Conservation (phyloP, 2,329 filamentous ascomycete species). For the Calonectria multiphialidica region DNA sequence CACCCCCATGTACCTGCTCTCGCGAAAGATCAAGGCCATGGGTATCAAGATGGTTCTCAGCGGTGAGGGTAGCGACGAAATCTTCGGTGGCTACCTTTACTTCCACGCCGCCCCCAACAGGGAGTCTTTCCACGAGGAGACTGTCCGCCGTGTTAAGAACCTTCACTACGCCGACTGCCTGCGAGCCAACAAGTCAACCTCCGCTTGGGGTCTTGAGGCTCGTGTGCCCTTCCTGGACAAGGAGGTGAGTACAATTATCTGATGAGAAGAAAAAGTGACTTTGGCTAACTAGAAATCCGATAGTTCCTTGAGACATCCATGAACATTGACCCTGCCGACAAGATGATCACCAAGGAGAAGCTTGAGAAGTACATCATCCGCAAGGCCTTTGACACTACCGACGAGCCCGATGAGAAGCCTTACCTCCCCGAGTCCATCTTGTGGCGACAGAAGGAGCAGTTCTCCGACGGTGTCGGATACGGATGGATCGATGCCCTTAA, state of each 20-base stretch:
- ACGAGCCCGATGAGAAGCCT: constrained; percentile 82
- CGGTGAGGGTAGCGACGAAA: constrained; percentile 97
- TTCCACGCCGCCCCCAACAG: constrained; percentile 95
- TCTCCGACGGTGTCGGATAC: constrained; percentile 98
- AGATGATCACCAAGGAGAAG: constrained; percentile 90
- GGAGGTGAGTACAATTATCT: constrained; percentile 63
- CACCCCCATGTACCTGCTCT: constrained; percentile 97
- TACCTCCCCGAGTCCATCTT: constrained; percentile 98
- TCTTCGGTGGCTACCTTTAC: constrained; percentile 98
- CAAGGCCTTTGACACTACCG: constrained; percentile 95
- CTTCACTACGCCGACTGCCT: constrained; percentile 96
- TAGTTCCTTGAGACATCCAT: constrained; percentile 92
- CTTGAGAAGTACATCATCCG: constrained; percentile 99
- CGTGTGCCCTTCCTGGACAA: constrained; percentile 99
- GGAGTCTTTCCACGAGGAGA: constrained; percentile 95
- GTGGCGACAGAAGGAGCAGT: constrained; percentile 99
- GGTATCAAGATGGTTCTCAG: constrained; percentile 99
- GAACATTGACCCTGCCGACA: constrained; percentile 94
- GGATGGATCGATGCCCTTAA: constrained; percentile 99
- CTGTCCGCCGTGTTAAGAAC: constrained; percentile 94
- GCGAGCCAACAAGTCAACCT: constrained; percentile 98
- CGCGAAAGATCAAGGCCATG: constrained; percentile 99
- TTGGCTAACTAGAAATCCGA: constrained; percentile 33
- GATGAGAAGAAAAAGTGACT: not conserved
- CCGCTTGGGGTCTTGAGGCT: constrained; percentile 97